A percentile compares a stretch with the other conserved stretches of the same genome.
Conservation (phyloP, 148 eudicot genomes). For the Amaranthus palmeri region DNA sequence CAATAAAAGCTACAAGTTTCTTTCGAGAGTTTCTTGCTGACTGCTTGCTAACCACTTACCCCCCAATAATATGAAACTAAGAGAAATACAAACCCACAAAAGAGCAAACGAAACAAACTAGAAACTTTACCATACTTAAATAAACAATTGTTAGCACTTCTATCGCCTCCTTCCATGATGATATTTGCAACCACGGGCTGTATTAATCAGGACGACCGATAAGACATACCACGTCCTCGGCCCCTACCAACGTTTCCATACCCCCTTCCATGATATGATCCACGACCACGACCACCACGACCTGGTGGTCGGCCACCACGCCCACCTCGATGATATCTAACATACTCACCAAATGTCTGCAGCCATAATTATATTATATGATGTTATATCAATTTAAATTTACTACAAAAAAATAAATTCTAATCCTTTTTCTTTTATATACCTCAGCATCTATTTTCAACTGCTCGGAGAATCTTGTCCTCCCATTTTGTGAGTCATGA, state of each 20-base stretch:
- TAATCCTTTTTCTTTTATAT: background rate
- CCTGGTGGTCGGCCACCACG: constrained; percentile 55
- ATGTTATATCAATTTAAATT: background rate
- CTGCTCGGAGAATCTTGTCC: constrained; percentile 78
- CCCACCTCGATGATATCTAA: constrained; percentile 61
- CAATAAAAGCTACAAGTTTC: background rate
- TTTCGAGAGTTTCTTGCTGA: background rate
- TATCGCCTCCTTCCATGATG: background rate
- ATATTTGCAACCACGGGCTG: background rate
- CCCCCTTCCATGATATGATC: constrained; percentile 49
- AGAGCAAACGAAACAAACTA: background rate
- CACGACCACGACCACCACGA: constrained; percentile 58
- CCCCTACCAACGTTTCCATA: constrained; percentile 58
- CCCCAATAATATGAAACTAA: background rate
- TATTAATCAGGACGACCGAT: constrained; percentile 25
- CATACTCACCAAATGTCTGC: constrained; percentile 77
- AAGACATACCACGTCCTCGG: constrained; percentile 45
- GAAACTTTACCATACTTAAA: background rate
- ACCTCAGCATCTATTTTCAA: constrained; percentile 86
- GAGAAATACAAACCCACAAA: background rate
- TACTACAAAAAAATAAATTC: background rate
- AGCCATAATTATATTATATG: constrained; percentile 11
- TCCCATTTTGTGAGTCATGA: constrained; percentile 47
- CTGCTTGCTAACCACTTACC: constrained; percentile 6
- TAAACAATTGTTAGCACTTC: constrained; percentile 1